Evolutionary conservation across 306 rosid genomes (phyloP).

Genomic region (Cicer judaicum): DNA sequence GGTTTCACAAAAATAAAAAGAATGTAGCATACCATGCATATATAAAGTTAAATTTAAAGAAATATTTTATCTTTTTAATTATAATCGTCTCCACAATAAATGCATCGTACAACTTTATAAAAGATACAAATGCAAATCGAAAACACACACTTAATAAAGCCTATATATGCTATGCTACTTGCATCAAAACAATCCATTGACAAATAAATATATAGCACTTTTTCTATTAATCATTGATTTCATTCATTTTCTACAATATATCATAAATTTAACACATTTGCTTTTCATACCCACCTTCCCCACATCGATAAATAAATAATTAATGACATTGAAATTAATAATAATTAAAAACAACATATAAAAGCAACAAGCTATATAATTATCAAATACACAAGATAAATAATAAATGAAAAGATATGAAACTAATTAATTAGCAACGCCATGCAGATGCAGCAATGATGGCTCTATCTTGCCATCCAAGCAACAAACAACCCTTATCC

Average conservation of each 20-base stretch:
- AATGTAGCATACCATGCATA: too few relatives aligned
- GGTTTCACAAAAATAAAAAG: too few relatives aligned
- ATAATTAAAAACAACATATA: not conserved
- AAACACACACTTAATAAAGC: too few relatives aligned
- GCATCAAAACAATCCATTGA: not conserved
- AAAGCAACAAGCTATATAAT: not conserved
- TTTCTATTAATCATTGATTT: not conserved
- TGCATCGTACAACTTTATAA: too few relatives aligned
- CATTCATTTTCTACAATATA: not conserved
- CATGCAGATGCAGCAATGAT: conserved; percentile 91
- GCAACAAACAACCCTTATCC: conserved; percentile 82
- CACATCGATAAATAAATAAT: not conserved
- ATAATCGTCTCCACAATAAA: too few relatives aligned
- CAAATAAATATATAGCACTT: not conserved
- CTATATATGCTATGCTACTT: not conserved
- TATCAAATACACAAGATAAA: not conserved
- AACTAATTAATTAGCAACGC: conserved; percentile 60
- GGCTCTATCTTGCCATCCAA: conserved; percentile 89
- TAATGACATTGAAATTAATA: not conserved
- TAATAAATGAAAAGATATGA: not conserved
- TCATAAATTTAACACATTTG: not conserved
- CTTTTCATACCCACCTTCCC: too few relatives aligned
- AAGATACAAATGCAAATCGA: too few relatives aligned
- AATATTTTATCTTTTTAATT: too few relatives aligned
- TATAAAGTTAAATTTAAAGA: too few relatives aligned